Evolutionary conservation across 2,329 filamentous ascomycete genomes (phyloP), one percentile per base, ranked within the genome.

Genomic region (Onygenales sp.): DNA sequence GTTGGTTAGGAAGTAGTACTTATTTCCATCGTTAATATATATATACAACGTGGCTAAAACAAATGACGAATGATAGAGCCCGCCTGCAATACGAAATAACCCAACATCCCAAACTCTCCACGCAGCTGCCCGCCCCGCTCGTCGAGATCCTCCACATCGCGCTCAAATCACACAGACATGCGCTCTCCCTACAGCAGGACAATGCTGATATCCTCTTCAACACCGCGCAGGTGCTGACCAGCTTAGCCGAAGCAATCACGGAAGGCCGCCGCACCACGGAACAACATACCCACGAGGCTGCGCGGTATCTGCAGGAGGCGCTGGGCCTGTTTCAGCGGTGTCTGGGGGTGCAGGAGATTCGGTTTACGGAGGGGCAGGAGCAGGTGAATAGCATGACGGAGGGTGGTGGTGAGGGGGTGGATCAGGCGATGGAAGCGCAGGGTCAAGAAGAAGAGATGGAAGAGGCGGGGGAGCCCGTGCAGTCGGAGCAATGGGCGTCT

Each of bases 181-280:
- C 85, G 3, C 68, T 85, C 32, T 67, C 66, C 1, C 66, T 88
- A 33, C 77, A 83, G 21, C 75, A 78, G 48, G 76, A 82, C 42
- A 86, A 87, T 63, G 73, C 83, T 1, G 84, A 89, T 66, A 76
- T 81, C 5, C 70, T 86, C 7, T 89, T 88, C 72, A 89, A 89
- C 63, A 84, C 82, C 5, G 83, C 80, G 1, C 85, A 88, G 66
- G 81, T 87, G 3, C 72, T 88, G 39, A 84, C 81, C 0, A 82
- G 78, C 57, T 72, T 88, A 39, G 83, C 82, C 1, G 85, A 89
- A 69, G 72, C 72, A 2, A 64, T 80, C 7, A 72, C 77, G 0
- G 79, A 82, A 49, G 73, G 75, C n/a, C 75, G 75, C 43, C 74
- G 76, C 5, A 64, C 67, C 1, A 66, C 65, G 2, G 71, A 75